phyloP scores from a whole-genome alignment of 2,329 filamentous ascomycete species.

The Pseudogymnoascus sp. region DNA sequence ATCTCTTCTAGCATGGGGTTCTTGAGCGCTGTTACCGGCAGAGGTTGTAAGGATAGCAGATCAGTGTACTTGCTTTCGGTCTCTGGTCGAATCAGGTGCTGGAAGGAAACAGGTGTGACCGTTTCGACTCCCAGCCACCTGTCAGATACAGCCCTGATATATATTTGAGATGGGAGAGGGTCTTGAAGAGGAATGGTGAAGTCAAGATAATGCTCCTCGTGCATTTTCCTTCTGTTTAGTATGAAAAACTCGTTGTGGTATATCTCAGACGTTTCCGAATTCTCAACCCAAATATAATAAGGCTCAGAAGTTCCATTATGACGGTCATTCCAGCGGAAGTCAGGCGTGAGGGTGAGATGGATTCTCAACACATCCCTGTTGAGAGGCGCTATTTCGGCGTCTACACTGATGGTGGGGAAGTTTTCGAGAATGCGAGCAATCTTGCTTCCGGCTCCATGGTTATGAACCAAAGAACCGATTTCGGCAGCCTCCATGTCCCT shows the following conservation, averaged over 20 bases:
- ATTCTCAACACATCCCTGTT: conserved; percentile 94
- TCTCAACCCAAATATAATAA: conserved; percentile 98
- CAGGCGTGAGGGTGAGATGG: conserved; percentile 74
- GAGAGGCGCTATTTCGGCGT: conserved; percentile 89
- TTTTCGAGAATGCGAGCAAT: conserved; percentile 77
- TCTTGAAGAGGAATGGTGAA: conserved; percentile 95
- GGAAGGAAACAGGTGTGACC: conserved; percentile 89
- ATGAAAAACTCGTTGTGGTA: conserved; percentile 98
- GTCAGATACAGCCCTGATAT: conserved; percentile 89
- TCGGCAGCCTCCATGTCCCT: conserved; percentile 90
- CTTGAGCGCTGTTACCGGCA: conserved; percentile 79
- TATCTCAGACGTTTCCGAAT: conserved; percentile 94
- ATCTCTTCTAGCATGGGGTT: conserved; percentile 82
- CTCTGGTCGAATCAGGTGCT: conserved; percentile 93
- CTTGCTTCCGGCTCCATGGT: conserved; percentile 75
- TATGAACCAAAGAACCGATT: conserved; percentile 86
- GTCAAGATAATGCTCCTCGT: conserved; percentile 95
- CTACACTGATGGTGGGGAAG: conserved; percentile 85
- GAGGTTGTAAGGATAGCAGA: conserved; percentile 79
- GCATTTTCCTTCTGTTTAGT: conserved; percentile 76
- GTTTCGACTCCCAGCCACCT: conserved; percentile 96
- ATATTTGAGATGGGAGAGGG: conserved; percentile 89
- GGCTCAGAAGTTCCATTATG: conserved; percentile 91
- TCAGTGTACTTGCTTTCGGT: conserved; percentile 98
- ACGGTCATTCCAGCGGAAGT: conserved; percentile 91